Evolutionary conservation across 1,284 basidiomycete species (phyloP).

Genomic region (Bondarzewia mesenterica): DNA sequence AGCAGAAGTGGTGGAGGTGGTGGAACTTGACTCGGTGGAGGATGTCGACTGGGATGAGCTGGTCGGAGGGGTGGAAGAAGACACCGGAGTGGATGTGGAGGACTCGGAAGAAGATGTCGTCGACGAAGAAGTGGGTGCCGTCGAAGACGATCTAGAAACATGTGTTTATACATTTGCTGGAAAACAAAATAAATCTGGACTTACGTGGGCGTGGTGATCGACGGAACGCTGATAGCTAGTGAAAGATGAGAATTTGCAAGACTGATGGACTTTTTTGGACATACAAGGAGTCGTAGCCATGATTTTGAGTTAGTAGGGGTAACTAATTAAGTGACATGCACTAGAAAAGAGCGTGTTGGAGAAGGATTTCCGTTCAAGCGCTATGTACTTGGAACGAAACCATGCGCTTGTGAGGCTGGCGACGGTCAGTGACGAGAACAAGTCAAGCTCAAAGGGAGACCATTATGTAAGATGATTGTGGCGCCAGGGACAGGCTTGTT

Average conservation of each 20-base stretch:
- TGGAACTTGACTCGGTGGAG: not conserved
- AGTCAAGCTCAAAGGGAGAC: not conserved
- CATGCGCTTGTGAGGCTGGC: no score
- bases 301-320: not conserved
- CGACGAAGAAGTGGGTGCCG: constrained; percentile 4
- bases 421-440: no score
- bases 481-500: no score
- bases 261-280: no score
- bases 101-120: not conserved
- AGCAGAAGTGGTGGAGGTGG: not conserved
- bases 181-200: no score
- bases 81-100: not conserved
- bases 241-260: no score
- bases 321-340: not conserved
- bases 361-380: no score
- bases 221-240: no score
- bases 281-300: not conserved
- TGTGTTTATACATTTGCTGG: no score
- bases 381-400: no score
- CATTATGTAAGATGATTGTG: not conserved
- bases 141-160: no score
- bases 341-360: not conserved
- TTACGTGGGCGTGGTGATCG: no score
- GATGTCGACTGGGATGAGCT: not conserved
- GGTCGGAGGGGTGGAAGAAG: not conserved